These are phyloP conservation scores for Cotoneaster glaucophyllus DNA, from an alignment of 306 rosid species.

Conservation along the genomic window DNA sequence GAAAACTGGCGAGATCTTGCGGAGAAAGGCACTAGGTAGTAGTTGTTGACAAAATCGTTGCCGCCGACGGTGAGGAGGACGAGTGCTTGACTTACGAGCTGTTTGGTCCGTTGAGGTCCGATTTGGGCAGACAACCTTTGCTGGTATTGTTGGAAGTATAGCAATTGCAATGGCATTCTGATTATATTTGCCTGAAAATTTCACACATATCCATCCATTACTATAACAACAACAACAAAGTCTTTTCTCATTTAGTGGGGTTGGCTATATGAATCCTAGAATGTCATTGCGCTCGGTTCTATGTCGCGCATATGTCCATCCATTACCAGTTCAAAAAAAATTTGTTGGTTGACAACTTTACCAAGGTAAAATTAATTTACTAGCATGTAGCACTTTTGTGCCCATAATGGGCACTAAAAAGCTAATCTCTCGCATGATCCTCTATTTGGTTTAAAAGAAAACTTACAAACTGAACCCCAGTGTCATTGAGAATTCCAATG, in stretches of 20 bases:
- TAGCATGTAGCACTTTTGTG: background rate
- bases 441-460: no score
- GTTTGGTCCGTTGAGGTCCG: constrained; percentile 30
- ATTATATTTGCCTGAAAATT: constrained; percentile 54
- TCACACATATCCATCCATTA: background rate
- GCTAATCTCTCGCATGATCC: background rate
- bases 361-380: no score
- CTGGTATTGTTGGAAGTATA: constrained; percentile 55
- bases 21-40: constrained; percentile 66
- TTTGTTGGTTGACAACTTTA: background rate
- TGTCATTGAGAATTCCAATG: constrained; percentile 85
- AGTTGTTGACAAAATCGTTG: constrained; percentile 83
- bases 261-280: no score
- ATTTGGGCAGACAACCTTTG: constrained; percentile 39
- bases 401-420: background rate
- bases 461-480: constrained; percentile 74
- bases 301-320: no score
- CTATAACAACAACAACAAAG: no score
- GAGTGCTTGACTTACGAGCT: constrained; percentile 41
- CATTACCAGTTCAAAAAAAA: background rate
- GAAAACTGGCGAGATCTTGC: constrained; percentile 62
- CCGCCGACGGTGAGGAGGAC: constrained; percentile 73
- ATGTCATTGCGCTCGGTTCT: no score
- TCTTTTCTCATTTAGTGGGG: no score
- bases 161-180: constrained; percentile 50